Conservation (phyloP, 2,329 filamentous ascomycete species). For the Neonectria coccinea region DNA sequence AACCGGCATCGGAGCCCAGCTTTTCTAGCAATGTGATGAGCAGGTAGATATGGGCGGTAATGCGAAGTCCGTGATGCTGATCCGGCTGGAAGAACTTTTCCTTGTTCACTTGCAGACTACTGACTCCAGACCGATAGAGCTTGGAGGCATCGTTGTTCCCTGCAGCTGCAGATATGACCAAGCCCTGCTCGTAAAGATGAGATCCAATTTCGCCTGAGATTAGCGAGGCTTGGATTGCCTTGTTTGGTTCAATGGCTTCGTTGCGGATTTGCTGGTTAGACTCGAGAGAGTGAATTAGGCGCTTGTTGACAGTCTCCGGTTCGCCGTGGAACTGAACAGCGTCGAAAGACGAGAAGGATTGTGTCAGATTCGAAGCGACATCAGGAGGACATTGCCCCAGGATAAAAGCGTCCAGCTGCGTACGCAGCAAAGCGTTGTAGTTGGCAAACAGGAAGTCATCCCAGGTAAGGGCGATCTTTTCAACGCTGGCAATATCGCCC, state of each 20-base stretch:
- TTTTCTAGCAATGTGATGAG: constrained; percentile 76
- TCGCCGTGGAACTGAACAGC: constrained; percentile 72
- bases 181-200: constrained; percentile 70
- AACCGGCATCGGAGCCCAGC: constrained; percentile 53
- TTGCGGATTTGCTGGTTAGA: constrained; percentile 64
- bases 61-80: constrained; percentile 73
- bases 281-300: constrained; percentile 72
- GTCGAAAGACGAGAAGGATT: constrained; percentile 73
- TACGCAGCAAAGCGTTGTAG: constrained; percentile 86
- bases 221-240: constrained; percentile 81
- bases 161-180: constrained; percentile 49
- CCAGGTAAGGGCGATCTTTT: constrained; percentile 81
- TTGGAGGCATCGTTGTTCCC: constrained; percentile 41
- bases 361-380: constrained; percentile 64
- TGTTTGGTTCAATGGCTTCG: constrained; percentile 74
- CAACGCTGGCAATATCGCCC: constrained; percentile 83
- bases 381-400: constrained; percentile 65
- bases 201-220: constrained; percentile 72
- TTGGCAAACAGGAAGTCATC: constrained; percentile 89
- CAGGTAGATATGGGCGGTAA: constrained; percentile 74
- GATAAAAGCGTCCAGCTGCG: constrained; percentile 81
- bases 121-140: constrained; percentile 41
- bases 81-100: constrained; percentile 65
- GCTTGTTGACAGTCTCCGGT: constrained; percentile 62
- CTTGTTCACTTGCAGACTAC: constrained; percentile 52